Conservation (phyloP, 2,329 filamentous ascomycete genomes). For the Cercospora beticola region DNA sequence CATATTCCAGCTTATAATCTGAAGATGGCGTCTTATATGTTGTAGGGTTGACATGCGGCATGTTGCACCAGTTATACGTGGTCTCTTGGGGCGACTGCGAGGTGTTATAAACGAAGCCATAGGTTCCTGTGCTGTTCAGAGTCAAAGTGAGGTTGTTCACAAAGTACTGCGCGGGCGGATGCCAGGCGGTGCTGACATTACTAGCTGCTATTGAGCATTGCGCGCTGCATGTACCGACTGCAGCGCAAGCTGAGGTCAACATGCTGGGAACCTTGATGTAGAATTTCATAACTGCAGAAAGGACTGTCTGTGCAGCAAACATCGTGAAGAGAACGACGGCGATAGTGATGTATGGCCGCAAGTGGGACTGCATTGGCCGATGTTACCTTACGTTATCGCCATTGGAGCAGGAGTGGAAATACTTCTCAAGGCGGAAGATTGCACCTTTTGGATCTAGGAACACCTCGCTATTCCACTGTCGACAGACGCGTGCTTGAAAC, state of each 20-base stretch:
- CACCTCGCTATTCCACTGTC: neutral
- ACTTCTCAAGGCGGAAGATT: neutral
- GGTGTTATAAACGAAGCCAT: slow-evolving; percentile 73
- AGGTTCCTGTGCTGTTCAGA: slow-evolving; percentile 60
- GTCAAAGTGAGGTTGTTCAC: slow-evolving; percentile 63
- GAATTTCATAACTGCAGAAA: slow-evolving; percentile 36
- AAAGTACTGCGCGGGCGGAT: slow-evolving; percentile 55
- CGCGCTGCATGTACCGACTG: neutral
- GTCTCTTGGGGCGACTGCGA: slow-evolving; percentile 55
- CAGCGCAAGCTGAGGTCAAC: slow-evolving; percentile 20
- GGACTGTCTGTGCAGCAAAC: slow-evolving; percentile 29
- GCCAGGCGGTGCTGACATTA: slow-evolving; percentile 53
- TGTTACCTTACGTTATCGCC: slow-evolving; percentile 5
- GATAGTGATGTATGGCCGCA: slow-evolving; percentile 29
- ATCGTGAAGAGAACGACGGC: slow-evolving; percentile 29
- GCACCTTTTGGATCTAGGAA: neutral
- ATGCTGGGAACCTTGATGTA: slow-evolving; percentile 25
- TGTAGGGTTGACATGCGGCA: slow-evolving; percentile 71
- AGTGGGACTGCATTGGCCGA: slow-evolving; percentile 17
- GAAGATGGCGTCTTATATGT: slow-evolving; percentile 60
- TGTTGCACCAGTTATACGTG: slow-evolving; percentile 80
- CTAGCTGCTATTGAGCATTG: slow-evolving; percentile 15
- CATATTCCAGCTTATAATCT: slow-evolving; percentile 67
- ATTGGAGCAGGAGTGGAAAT: neutral
- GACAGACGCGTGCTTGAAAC: neutral